These are phyloP conservation scores for Petunia secreta DNA, from an alignment of 257 asterid species.

Conservation along the genomic window DNA sequence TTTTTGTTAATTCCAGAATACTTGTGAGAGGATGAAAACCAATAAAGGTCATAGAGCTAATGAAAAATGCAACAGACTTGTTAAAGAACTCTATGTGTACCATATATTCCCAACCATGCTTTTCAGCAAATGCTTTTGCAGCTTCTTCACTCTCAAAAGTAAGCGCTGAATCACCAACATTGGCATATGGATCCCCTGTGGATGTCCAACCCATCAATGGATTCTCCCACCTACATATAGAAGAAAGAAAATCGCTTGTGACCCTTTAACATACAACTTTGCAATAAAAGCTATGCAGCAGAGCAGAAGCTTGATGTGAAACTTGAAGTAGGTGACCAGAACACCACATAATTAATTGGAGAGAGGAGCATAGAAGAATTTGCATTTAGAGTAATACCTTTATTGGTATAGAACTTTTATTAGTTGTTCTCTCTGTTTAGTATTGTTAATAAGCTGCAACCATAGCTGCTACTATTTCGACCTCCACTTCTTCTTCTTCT, in stretches of 20 bases:
- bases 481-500: too few species aligned
- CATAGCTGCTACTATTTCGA: too few species aligned
- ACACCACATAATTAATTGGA: background rate
- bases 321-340: background rate
- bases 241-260: constrained; percentile 25
- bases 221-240: constrained; percentile 88
- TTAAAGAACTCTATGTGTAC: constrained; percentile 39
- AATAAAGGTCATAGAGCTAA: background rate
- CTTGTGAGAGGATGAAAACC: background rate
- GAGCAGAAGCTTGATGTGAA: background rate
- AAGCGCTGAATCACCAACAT: constrained; percentile 90
- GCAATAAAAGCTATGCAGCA: constrained; percentile 16
- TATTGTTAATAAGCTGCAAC: too few species aligned
- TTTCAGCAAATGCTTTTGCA: constrained; percentile 78
- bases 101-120: constrained; percentile 91
- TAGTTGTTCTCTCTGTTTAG: too few species aligned
- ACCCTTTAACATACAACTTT: constrained; percentile 25
- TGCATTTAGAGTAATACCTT: background rate
- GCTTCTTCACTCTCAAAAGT: constrained; percentile 87
- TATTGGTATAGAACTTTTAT: too few species aligned
- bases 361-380: background rate
- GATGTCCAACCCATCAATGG: constrained; percentile 99
- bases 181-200: constrained; percentile 95
- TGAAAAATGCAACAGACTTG: background rate
- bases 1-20: constrained; percentile 20